Evolutionary conservation across 495 filamentous ascomycete genomes (phyloP), one percentile per base, ranked within the genome.

Genomic region (Xylaria bambusicola): DNA sequence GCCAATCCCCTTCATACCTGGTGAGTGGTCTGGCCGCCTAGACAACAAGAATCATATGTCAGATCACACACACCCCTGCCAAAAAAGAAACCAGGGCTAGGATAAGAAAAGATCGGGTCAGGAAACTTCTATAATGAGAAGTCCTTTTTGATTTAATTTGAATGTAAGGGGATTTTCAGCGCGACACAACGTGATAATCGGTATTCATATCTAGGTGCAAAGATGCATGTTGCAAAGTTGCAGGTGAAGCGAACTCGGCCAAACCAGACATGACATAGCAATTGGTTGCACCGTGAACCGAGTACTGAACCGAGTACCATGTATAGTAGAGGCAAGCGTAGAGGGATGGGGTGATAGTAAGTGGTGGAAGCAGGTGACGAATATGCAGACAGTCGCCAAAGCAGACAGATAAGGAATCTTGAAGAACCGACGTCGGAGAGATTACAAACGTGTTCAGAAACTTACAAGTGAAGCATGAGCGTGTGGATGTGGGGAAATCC

Each of bases 391-490:
- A 2, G 36, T 33, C 33, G 46, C 47, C n/a, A 18, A 24, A 44
- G 21, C 36, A 18, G 56, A 41, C 12, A 51, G 38, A 21, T 21
- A 31, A 35, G 0, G 36, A 17, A 50, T 35, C 15, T 29, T 31
- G n/a, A 9, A 27, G 17, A 31, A 50, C 27, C 47, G 15, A 50
- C 17, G 50, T 42, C 50, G 24, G 21, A 12, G 6, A 40, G 18
- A 53, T 20, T n/a, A n/a, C n/a, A n/a, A 49, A 29, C 27, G 23
- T 47, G 57, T 45, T 60, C 31, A 46, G n/a, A 18, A 47, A 80
- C 77, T 77, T 65, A 80, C 77, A 80, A 56, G 75, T 79, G 68
- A 77, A 80, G 75, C 77, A 80, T 62, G 73, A 63, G 52, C 76
- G 72, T 20, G 67, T 59, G 46, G 68, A 63, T 42, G 57, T 59